phyloP scores from a whole-genome alignment of 2,329 filamentous ascomycete species.

The Aspergillus flavus region DNA sequence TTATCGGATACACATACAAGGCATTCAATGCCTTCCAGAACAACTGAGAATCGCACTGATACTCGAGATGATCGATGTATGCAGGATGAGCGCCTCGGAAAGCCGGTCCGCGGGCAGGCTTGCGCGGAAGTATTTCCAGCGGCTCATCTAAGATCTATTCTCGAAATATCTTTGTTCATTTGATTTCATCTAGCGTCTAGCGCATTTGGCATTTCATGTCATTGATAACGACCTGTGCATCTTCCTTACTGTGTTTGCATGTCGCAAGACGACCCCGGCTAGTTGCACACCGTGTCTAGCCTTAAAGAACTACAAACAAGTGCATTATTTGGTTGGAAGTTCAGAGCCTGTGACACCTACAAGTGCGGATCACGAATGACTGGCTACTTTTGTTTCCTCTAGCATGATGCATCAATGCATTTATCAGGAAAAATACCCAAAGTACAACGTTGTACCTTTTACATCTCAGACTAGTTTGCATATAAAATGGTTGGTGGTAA shows the following conservation, averaged over 20 bases:
- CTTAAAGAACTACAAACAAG: slow-evolving; percentile 17
- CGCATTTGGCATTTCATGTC: slow-evolving; percentile 27
- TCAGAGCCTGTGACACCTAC: slow-evolving; percentile 14
- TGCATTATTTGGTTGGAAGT: slow-evolving; percentile 15
- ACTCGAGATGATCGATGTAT: slow-evolving; percentile 22
- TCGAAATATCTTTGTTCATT: slow-evolving; percentile 29
- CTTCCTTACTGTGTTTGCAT: slow-evolving; percentile 28
- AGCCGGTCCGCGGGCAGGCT: slow-evolving; percentile 37
- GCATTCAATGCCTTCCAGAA: slow-evolving; percentile 74
- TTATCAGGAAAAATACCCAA: slow-evolving; percentile 5
- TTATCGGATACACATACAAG: slow-evolving; percentile 97
- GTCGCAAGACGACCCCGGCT: slow-evolving; percentile 27
- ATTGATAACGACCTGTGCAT: slow-evolving; percentile 30
- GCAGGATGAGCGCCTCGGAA: slow-evolving; percentile 22
- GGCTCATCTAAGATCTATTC: slow-evolving; percentile 24
- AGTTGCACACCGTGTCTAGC: slow-evolving; percentile 17
- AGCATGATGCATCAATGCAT: slow-evolving; percentile 5
- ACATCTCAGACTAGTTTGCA: not conserved
- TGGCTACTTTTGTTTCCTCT: slow-evolving; percentile 14
- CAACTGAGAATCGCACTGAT: slow-evolving; percentile 31
- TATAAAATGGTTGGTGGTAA: not conserved
- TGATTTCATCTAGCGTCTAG: slow-evolving; percentile 40
- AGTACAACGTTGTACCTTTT: slow-evolving; percentile 5
- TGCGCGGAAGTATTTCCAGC: slow-evolving; percentile 29
- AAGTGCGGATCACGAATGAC: slow-evolving; percentile 25